Base-by-base conservation (phyloP, 176 grass and related monocot genomes). In the Triticum dicoccoides region DNA sequence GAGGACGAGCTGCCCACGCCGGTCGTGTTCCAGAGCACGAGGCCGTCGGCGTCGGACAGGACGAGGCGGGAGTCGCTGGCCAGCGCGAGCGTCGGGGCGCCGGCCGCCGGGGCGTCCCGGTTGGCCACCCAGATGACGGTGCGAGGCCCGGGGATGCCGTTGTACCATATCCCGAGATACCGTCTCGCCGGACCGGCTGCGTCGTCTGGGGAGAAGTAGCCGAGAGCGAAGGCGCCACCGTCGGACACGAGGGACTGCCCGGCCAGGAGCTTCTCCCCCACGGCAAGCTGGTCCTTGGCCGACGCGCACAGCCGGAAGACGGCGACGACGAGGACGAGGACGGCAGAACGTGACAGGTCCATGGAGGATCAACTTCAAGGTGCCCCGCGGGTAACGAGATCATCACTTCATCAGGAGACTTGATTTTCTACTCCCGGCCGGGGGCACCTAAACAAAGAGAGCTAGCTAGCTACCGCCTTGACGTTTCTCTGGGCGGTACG, bases 91-190 rank as follows among this genome's bases (percentile, higher is more conserved):
- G 51, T 65, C 73, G 42, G 20, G 20, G 2, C 10, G 10, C 20
- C 8, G 6, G 25, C 12, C 0, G 65, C 39, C 1, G 84, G 49
- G 1, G n/a, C 6, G 6, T 59, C 84, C 6, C 34, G 84, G 64
- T 86, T 45, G 47, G 76, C 84, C n/a, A 86, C 84, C 84, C 84
- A 86, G 14, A 71, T 15, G 15, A 79, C 84, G 75, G 84, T 86
- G 44, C 64, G 75, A 17, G 42, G 73, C 0, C 44, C 47, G 2
- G 84, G 63, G 23, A 79, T 41, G 75, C 15, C 18, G 81, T 59
- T 69, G 84, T 86, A 86, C 74, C 84, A 86, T 59, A 86, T 79
- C 10, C 84, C 84, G 10, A 79, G 4, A 63, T 86, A 86, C 63
- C 8, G 47, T 1, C 33, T 69, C 2, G 9, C 84, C 15, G 84